Conservation (phyloP, 176 grass and related monocot genomes). For the Avena eriantha region DNA sequence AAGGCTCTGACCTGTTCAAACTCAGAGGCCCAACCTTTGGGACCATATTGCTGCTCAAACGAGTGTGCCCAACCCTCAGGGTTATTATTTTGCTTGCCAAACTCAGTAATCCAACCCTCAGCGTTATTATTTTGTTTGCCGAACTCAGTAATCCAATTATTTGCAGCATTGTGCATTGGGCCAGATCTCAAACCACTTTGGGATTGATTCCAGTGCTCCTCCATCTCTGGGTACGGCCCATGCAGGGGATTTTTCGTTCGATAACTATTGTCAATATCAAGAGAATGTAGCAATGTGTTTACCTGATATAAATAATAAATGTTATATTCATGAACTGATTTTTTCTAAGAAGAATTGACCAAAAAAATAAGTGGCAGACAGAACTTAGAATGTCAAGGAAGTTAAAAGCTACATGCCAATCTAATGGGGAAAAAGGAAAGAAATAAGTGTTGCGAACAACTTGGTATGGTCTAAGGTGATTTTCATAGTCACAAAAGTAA, state of each 20-base stretch:
- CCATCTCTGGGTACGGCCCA: slow-evolving; percentile 76
- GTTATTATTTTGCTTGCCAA: slow-evolving; percentile 72
- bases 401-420: slow-evolving; percentile 19
- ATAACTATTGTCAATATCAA: slow-evolving; percentile 81
- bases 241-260: slow-evolving; percentile 71
- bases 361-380: not conserved
- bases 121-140: slow-evolving; percentile 74
- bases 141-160: slow-evolving; percentile 93
- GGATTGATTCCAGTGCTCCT: slow-evolving; percentile 97
- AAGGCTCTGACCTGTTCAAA: slow-evolving; percentile 79
- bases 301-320: slow-evolving; percentile 65
- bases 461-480: not conserved
- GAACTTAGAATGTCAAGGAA: slow-evolving; percentile 10
- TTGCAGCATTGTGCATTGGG: slow-evolving; percentile 75
- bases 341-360: slow-evolving; percentile 28
- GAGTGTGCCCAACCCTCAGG: slow-evolving; percentile 87
- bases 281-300: slow-evolving; percentile 88
- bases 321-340: slow-evolving; percentile 16
- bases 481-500: slow-evolving; percentile 16
- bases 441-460: slow-evolving; percentile 30
- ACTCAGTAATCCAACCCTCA: slow-evolving; percentile 79
- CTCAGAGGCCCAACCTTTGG: slow-evolving; percentile 97
- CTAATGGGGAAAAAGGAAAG: slow-evolving; percentile 35
- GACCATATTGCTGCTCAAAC: slow-evolving; percentile 90
- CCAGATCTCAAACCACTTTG: slow-evolving; percentile 65